A percentile compares a stretch with the other conserved stretches of the same genome.
phyloP scores from a whole-genome alignment of 495 filamentous ascomycete genomes.

The Melanomma pulvis-pyrius region DNA sequence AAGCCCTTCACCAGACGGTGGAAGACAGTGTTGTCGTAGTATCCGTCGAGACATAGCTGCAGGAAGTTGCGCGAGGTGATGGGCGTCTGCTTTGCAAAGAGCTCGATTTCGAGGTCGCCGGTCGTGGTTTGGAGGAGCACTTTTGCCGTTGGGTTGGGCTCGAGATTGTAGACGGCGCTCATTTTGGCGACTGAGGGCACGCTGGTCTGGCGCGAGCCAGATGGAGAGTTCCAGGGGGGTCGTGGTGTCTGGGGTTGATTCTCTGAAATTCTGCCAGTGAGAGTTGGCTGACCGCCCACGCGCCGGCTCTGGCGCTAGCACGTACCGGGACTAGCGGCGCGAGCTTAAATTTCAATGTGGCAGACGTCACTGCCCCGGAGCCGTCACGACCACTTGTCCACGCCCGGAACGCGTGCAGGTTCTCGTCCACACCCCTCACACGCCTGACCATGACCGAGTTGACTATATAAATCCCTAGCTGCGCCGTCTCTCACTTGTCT shows the following conservation, averaged over 20 bases:
- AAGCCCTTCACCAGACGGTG: constrained; percentile 91
- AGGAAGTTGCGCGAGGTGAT: constrained; percentile 94
- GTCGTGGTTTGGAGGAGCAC: constrained; percentile 85
- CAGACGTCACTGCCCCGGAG: constrained; percentile 1
- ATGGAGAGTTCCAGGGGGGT: neutral
- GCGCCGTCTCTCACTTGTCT: neutral
- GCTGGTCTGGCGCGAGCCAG: neutral
- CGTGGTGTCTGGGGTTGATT: neutral
- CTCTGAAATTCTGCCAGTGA: constrained; percentile 29
- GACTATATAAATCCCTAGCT: neutral
- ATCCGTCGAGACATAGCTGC: constrained; percentile 89
- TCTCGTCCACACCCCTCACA: neutral
- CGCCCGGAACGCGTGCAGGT: neutral
- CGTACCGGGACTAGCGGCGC: constrained; percentile 1
- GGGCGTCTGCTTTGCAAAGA: constrained; percentile 92
- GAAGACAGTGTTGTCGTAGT: constrained; percentile 90
- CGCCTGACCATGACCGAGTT: neutral
- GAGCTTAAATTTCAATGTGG: constrained; percentile 3
- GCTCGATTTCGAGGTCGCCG: constrained; percentile 84
- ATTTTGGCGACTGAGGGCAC: constrained; percentile 50
- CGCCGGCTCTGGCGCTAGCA: neutral
- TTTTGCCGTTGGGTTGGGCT: constrained; percentile 89
- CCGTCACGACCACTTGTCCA: neutral
- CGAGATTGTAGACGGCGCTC: constrained; percentile 89
- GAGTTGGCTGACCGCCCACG: constrained; percentile 10